Evolutionary conservation across 192 early-diverging fungal genomes (phyloP).

Genomic region (Powellomyces hirtus): DNA sequence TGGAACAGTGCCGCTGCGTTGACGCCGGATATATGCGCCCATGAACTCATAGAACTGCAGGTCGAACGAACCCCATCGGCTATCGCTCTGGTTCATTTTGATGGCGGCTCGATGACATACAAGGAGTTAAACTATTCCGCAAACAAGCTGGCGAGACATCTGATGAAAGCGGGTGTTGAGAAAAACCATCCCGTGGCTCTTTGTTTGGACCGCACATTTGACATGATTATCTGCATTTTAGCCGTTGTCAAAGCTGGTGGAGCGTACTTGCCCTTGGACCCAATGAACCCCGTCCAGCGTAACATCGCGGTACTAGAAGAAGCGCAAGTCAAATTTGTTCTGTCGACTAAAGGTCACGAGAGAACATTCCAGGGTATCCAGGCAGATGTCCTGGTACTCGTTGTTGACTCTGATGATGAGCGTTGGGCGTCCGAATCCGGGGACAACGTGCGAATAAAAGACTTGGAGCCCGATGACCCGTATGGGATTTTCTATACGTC

Average conservation of each 20-base stretch:
- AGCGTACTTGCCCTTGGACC: conserved; percentile 36
- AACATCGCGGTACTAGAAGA: not conserved
- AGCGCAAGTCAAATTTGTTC: not conserved
- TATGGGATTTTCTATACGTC: not conserved
- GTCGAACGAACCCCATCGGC: not conserved
- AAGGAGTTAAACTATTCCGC: conserved; percentile 18
- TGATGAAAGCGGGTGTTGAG: conserved; percentile 15
- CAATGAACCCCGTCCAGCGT: conserved; percentile 9
- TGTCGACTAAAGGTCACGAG: not conserved
- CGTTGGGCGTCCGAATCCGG: not conserved
- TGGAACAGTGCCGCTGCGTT: not conserved
- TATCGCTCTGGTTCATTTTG: not conserved
- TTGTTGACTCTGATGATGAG: not conserved
- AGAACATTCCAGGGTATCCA: not conserved
- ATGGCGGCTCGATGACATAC: conserved; percentile 31
- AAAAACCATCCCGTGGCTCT: conserved; percentile 20
- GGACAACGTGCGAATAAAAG: not conserved
- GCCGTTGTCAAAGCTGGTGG: conserved; percentile 38
- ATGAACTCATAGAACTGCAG: not conserved
- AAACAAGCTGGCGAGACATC: conserved; percentile 22
- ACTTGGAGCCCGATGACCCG: not conserved
- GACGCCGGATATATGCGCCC: not conserved
- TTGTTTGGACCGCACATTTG: not conserved
- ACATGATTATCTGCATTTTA: conserved; percentile 18
- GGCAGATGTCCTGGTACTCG: not conserved